These are phyloP conservation scores for Eucalyptus cloeziana DNA, from an alignment of 345 rosid species.

Conservation along the genomic window DNA sequence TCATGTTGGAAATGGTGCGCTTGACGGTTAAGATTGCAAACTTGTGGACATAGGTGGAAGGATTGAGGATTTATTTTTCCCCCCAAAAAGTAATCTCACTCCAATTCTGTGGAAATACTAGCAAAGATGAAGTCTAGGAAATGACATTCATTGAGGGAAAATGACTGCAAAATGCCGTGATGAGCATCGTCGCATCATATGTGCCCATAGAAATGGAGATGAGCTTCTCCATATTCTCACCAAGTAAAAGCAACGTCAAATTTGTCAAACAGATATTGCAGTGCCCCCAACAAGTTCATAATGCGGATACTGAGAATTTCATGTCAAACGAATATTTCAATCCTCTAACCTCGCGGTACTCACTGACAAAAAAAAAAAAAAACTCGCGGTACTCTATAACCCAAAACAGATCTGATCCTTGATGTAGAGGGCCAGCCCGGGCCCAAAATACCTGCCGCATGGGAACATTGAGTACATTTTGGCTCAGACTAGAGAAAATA, in stretches of 20 bases:
- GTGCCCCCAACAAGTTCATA: too few relatives aligned
- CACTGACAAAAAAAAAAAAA: too few relatives aligned
- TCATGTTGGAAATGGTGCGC: background rate
- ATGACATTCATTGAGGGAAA: too few relatives aligned
- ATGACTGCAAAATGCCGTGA: too few relatives aligned
- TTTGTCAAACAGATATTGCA: background rate
- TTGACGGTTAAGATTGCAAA: background rate
- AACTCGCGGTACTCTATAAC: fast-evolving
- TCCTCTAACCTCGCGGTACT: too few relatives aligned
- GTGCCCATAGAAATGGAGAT: too few relatives aligned
- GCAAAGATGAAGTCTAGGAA: too few relatives aligned
- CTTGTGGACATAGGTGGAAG: background rate
- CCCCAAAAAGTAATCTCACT: background rate
- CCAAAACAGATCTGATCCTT: background rate
- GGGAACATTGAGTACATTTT: background rate
- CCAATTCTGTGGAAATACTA: background rate
- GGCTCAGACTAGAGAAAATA: background rate
- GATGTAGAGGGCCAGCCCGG: background rate
- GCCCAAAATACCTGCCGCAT: background rate
- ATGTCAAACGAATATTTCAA: too few relatives aligned
- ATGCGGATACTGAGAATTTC: too few relatives aligned
- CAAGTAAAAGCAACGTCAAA: background rate
- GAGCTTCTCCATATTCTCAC: too few relatives aligned
- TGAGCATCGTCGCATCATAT: fast-evolving
- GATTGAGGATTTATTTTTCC: background rate